phyloP scores from a whole-genome alignment of 2,329 filamentous ascomycete species.

The Calonectria montana region DNA sequence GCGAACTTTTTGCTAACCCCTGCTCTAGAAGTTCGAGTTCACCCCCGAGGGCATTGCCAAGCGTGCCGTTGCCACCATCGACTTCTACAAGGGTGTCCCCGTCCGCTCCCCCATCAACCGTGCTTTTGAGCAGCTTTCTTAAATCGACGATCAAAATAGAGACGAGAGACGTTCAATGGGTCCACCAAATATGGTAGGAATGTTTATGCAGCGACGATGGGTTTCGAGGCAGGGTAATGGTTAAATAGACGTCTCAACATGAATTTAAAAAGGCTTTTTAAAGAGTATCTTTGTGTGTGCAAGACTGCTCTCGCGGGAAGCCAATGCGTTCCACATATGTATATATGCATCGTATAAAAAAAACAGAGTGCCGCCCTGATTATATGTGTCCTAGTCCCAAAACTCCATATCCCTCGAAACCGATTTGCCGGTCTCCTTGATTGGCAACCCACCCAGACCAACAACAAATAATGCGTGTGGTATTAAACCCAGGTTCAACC shows the following conservation, averaged over 20 bases:
- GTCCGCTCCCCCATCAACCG: constrained; percentile 96
- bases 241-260: constrained; percentile 42
- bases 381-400: constrained; percentile 5
- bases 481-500: constrained; percentile 10
- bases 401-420: constrained; percentile 18
- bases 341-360: neutral
- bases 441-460: neutral
- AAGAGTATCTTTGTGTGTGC: constrained; percentile 23
- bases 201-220: constrained; percentile 43
- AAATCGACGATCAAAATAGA: constrained; percentile 52
- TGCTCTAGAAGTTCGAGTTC: constrained; percentile 94
- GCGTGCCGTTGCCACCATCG: constrained; percentile 89
- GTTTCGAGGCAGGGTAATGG: constrained; percentile 41
- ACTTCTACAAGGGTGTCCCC: constrained; percentile 96
- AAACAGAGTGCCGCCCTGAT: constrained; percentile 13
- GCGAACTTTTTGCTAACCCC: constrained; percentile 49
- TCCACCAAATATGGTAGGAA: constrained; percentile 29
- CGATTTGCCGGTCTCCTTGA: neutral
- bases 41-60: constrained; percentile 96
- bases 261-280: constrained; percentile 40
- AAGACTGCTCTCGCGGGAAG: constrained; percentile 9
- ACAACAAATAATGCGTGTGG: neutral
- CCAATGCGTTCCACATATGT: neutral
- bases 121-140: constrained; percentile 97
- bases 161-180: constrained; percentile 28